Conservation (phyloP, 2,329 filamentous ascomycete species). For the Blumeriella jaapii region DNA sequence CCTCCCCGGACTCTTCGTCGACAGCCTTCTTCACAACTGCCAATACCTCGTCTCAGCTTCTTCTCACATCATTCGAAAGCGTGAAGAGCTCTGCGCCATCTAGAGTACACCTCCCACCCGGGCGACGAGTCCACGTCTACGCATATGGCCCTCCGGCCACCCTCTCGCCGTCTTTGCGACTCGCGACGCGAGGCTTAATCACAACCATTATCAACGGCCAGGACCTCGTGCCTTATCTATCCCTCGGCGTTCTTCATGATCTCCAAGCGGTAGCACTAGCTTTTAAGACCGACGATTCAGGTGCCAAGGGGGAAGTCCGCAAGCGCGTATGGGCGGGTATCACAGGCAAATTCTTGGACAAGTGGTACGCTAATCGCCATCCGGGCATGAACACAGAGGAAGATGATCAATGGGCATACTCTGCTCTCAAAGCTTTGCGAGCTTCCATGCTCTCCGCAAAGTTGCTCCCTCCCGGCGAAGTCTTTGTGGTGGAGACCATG, state of each 20-base stretch:
- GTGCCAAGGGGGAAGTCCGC: conserved; percentile 55
- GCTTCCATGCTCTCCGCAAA: conserved; percentile 58
- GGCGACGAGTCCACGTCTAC: conserved; percentile 66
- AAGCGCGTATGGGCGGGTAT: conserved; percentile 55
- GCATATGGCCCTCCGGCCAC: conserved; percentile 66
- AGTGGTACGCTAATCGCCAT: conserved; percentile 40
- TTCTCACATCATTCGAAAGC: conserved; percentile 49
- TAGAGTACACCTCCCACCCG: conserved; percentile 46
- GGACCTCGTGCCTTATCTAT: conserved; percentile 64
- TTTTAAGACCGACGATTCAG: conserved; percentile 60
- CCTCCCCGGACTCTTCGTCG: conserved; percentile 28
- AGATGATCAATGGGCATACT: conserved; percentile 58
- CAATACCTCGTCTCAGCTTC: conserved; percentile 58
- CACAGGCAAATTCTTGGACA: conserved; percentile 47
- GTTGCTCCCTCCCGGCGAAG: conserved; percentile 63
- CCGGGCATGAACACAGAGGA: conserved; percentile 36
- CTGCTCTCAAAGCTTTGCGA: conserved; percentile 53
- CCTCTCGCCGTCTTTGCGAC: conserved; percentile 57
- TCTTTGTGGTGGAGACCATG: conserved; percentile 60
- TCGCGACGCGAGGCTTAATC: conserved; percentile 60
- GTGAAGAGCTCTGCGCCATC: conserved; percentile 16
- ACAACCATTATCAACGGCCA: conserved; percentile 63
- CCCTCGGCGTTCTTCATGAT: conserved; percentile 62
- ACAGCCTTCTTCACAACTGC: conserved; percentile 43
- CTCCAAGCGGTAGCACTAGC: conserved; percentile 60